Conservation (phyloP, 371 early-diverging fungal species). For the Mortierella sp. region DNA sequence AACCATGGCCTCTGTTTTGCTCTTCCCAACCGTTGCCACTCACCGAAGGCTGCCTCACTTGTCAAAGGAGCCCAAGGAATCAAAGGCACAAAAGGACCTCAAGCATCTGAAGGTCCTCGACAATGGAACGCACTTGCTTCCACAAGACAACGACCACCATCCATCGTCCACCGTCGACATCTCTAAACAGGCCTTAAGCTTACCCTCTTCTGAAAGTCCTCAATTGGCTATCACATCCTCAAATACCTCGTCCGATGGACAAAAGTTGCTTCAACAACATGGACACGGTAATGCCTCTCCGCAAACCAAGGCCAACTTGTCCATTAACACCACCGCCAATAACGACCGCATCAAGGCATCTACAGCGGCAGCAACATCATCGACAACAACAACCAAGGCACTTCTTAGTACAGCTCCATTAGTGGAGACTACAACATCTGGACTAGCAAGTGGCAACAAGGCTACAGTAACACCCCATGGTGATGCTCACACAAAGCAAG, state of each 20-base stretch:
- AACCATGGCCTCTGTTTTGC: constrained; percentile 45
- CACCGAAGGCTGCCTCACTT: constrained; percentile 48
- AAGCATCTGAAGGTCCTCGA: background rate
- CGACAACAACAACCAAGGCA: background rate
- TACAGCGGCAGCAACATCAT: background rate
- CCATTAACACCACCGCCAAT: background rate
- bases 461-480: background rate
- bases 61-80: constrained; percentile 9
- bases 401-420: background rate
- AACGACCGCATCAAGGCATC: background rate
- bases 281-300: background rate
- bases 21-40: constrained; percentile 48
- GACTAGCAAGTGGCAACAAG: background rate
- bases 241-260: background rate
- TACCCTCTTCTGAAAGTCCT: background rate
- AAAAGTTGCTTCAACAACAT: background rate
- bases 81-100: background rate
- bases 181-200: background rate
- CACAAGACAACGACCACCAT: too few relatives aligned
- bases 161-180: background rate
- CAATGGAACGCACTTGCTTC: too few relatives aligned
- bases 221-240: background rate
- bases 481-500: background rate
- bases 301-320: background rate
- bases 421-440: background rate